These are phyloP conservation scores for Phytophthora agathidicida DNA, from an alignment of 352 stramenopile genomes.

Conservation along the genomic window DNA sequence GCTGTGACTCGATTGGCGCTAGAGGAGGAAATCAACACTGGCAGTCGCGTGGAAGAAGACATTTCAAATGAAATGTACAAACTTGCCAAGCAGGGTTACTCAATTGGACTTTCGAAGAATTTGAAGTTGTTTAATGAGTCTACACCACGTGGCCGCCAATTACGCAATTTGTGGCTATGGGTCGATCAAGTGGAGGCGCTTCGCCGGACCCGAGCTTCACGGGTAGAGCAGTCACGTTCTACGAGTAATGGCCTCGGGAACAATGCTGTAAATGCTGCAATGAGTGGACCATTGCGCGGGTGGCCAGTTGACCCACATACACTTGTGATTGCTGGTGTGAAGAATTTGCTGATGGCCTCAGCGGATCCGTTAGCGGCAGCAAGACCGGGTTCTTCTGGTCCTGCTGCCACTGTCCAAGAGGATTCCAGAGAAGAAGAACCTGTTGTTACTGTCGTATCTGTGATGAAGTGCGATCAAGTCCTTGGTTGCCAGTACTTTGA, in stretches of 20 bases:
- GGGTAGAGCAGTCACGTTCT: conserved; percentile 48
- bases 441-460: conserved; percentile 43
- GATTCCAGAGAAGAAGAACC: conserved; percentile 27
- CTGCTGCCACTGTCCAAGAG: conserved; percentile 21
- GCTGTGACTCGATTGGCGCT: conserved; percentile 45
- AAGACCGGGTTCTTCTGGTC: conserved; percentile 2
- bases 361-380: conserved; percentile 22
- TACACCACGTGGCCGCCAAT: conserved; percentile 48
- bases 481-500: conserved; percentile 81
- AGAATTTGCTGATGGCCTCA: conserved; percentile 57
- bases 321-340: conserved; percentile 67
- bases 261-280: conserved; percentile 30
- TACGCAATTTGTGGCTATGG: conserved; percentile 82
- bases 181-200: conserved; percentile 84
- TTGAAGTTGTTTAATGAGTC: conserved; percentile 66
- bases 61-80: conserved; percentile 82
- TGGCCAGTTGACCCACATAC: conserved; percentile 78
- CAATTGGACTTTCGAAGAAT: conserved; percentile 77
- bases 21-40: conserved; percentile 33
- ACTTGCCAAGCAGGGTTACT: conserved; percentile 79
- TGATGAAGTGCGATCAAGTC: conserved; percentile 62
- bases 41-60: conserved; percentile 50
- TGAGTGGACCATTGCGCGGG: conserved; percentile 55
- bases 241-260: conserved; percentile 33
- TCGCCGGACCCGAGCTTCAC: conserved; percentile 63